A percentile compares a stretch with the other conserved stretches of the same genome.
phyloP scores from a whole-genome alignment of 768 basidiomycete genomes.

The Nevesoporus exiguus region DNA sequence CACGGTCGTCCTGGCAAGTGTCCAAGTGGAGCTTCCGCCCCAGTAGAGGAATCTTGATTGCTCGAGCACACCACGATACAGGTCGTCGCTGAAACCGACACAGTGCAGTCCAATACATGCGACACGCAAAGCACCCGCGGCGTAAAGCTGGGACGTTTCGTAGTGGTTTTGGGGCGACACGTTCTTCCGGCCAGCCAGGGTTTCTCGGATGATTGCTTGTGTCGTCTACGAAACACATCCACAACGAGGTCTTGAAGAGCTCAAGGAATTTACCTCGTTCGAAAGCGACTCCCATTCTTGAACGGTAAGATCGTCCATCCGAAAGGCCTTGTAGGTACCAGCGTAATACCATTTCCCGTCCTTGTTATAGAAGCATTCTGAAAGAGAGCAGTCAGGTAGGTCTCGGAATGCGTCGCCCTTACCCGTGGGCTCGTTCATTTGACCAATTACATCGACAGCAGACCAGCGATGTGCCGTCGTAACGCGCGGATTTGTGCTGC shows the following conservation, averaged over 20 bases:
- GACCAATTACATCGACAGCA: slow-evolving; percentile 56
- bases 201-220: slow-evolving; percentile 67
- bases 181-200: slow-evolving; percentile 66
- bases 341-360: slow-evolving; percentile 84
- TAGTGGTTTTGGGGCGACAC: slow-evolving; percentile 75
- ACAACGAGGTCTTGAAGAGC: background rate
- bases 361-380: slow-evolving; percentile 81
- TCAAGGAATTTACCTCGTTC: slow-evolving; percentile 45
- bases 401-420: slow-evolving; percentile 1
- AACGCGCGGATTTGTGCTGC: slow-evolving; percentile 74
- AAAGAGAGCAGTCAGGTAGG: background rate
- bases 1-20: slow-evolving; percentile 4
- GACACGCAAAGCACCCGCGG: slow-evolving; percentile 66
- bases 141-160: slow-evolving; percentile 70
- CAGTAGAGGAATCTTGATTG: slow-evolving; percentile 43
- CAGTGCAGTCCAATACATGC: slow-evolving; percentile 75
- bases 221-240: slow-evolving; percentile 47
- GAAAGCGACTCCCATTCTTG: slow-evolving; percentile 71
- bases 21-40: slow-evolving; percentile 21
- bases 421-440: slow-evolving; percentile 65
- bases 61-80: slow-evolving; percentile 65
- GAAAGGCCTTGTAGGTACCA: slow-evolving; percentile 68
- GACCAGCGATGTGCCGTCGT: slow-evolving; percentile 75
- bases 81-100: slow-evolving; percentile 65
- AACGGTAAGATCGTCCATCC: slow-evolving; percentile 58